These are phyloP conservation scores for Aspergillus niger DNA, from an alignment of 2,329 filamentous ascomycete species.

Conservation along the genomic window DNA sequence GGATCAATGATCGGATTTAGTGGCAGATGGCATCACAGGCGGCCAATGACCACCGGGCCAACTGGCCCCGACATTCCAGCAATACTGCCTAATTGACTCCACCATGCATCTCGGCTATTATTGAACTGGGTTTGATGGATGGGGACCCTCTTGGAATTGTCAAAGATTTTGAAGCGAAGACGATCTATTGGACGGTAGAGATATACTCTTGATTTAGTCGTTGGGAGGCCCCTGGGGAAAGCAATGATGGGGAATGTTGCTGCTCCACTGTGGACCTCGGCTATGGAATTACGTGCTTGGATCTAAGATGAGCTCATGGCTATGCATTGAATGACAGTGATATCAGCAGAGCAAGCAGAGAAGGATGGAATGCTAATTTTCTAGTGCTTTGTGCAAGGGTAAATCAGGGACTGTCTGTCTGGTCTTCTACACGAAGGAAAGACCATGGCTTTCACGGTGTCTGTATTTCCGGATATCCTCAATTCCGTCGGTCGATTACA, in stretches of 20 bases:
- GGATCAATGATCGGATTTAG: constrained; percentile 8
- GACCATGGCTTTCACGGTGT: background rate
- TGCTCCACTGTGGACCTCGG: constrained; percentile 1
- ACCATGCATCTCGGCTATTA: background rate
- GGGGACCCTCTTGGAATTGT: background rate
- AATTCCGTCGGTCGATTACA: background rate
- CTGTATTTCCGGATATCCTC: background rate
- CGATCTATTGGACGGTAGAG: background rate
- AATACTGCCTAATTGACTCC: background rate
- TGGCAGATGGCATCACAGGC: constrained; percentile 15
- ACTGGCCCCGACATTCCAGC: background rate
- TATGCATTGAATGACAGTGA: background rate
- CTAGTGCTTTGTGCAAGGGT: too few species aligned
- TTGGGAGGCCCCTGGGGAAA: background rate
- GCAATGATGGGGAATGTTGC: background rate
- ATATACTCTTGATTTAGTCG: background rate
- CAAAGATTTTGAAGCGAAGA: too few species aligned
- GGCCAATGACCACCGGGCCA: constrained; percentile 8
- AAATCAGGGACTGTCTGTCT: background rate
- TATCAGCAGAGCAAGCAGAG: background rate
- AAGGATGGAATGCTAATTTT: too few species aligned
- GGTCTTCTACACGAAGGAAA: background rate
- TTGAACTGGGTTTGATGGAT: background rate
- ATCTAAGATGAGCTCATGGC: constrained; percentile 16
- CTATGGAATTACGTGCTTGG: constrained; percentile 12